Evolutionary conservation across 2,329 filamentous ascomycete species (phyloP).

Genomic region (Exophiala dermatitidis): DNA sequence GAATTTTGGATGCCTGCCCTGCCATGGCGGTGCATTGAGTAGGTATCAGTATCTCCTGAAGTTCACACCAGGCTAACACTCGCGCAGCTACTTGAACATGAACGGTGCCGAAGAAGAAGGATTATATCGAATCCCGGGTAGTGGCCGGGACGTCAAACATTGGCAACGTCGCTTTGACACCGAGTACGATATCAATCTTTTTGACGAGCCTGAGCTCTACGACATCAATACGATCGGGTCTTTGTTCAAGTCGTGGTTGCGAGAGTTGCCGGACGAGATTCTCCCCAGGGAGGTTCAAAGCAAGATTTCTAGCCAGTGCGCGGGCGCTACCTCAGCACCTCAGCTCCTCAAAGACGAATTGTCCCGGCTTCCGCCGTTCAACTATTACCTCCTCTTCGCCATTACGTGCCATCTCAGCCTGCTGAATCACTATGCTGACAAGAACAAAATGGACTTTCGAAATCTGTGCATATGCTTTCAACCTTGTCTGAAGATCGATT

Average conservation of each 20-base stretch:
- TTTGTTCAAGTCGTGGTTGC: slow-evolving; percentile 92
- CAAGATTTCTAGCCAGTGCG: slow-evolving; percentile 70
- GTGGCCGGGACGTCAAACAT: slow-evolving; percentile 81
- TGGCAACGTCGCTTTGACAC: slow-evolving; percentile 84
- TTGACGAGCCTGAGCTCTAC: slow-evolving; percentile 78
- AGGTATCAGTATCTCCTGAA: slow-evolving; percentile 30
- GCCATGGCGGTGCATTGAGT: slow-evolving; percentile 90
- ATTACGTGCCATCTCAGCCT: slow-evolving; percentile 94
- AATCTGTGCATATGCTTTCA: slow-evolving; percentile 97
- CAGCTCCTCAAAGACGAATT: slow-evolving; percentile 84
- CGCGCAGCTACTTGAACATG: slow-evolving; percentile 71
- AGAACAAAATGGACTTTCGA: slow-evolving; percentile 97
- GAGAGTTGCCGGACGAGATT: slow-evolving; percentile 87
- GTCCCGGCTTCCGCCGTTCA: slow-evolving; percentile 89
- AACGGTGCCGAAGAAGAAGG: slow-evolving; percentile 91
- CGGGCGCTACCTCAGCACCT: slow-evolving; percentile 70
- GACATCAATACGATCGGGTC: slow-evolving; percentile 96
- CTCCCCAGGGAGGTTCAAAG: slow-evolving; percentile 81
- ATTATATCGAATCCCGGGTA: slow-evolving; percentile 84
- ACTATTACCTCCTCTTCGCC: slow-evolving; percentile 95
- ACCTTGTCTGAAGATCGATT: slow-evolving; percentile 92
- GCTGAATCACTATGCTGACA: slow-evolving; percentile 80
- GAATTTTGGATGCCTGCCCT: slow-evolving; percentile 98
- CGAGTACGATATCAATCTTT: slow-evolving; percentile 86
- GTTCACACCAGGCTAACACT: slow-evolving; percentile 10